Percentiles rank a stretch among this genome's conserved stretches.
These are phyloP conservation scores for Rhododendron williamsianum DNA, from an alignment of 148 eudicot genomes.

Conservation along the genomic window DNA sequence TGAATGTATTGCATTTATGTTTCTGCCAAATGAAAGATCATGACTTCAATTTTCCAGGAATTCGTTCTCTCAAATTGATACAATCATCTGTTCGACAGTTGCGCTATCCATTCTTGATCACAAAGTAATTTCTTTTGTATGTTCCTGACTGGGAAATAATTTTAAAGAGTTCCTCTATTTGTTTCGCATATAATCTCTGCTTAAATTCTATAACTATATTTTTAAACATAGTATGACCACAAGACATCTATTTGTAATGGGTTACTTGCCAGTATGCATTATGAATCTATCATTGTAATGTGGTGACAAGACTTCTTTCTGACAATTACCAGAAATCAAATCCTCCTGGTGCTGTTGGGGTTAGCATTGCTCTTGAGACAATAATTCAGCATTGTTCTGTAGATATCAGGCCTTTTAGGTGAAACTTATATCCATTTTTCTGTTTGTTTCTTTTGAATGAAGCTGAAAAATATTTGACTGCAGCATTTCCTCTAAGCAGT, in stretches of 20 bases:
- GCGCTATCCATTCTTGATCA: neutral
- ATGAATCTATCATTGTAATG: neutral
- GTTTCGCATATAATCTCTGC: neutral
- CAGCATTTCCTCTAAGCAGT: neutral
- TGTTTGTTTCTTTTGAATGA: conserved; percentile 2
- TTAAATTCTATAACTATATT: neutral
- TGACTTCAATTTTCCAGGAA: neutral
- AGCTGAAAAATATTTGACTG: neutral
- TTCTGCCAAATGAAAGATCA: neutral
- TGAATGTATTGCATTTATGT: neutral
- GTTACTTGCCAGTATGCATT: neutral
- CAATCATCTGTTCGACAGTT: neutral
- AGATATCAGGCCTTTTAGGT: conserved; percentile 67
- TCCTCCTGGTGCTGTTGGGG: conserved; percentile 92
- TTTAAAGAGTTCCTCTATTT: neutral
- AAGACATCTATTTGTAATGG: neutral
- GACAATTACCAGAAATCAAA: conserved; percentile 60
- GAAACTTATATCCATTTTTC: neutral
- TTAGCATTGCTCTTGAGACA: conserved; percentile 85
- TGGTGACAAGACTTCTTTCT: conserved; percentile 7
- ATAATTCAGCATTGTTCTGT: conserved; percentile 58
- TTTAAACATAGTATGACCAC: neutral
- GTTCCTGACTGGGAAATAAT: neutral
- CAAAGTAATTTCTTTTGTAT: neutral
- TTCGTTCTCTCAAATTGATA: neutral